Percentiles rank a stretch among this genome's conserved stretches.
phyloP scores from a whole-genome alignment of 164 flowering plant species.

The Annona cherimola region DNA sequence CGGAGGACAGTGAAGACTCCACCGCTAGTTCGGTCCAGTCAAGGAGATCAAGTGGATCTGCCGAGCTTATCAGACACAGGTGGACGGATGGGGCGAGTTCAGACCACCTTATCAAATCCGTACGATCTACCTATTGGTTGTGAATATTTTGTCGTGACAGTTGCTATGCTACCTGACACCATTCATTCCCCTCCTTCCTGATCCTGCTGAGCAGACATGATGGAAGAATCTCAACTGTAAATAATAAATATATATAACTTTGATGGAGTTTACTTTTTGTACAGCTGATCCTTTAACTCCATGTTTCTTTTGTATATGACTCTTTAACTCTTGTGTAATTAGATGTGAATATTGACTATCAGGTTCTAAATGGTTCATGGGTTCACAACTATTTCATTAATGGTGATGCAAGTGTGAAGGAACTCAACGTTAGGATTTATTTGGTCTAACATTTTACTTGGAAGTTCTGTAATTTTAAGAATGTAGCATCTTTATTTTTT shows the following conservation, averaged over 20 bases:
- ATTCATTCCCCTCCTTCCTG: constrained; percentile 55
- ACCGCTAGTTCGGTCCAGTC: constrained; percentile 22
- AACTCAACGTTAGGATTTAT: too few species aligned
- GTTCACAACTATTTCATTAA: not conserved
- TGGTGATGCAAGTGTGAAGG: not conserved
- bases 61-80: constrained; percentile 36
- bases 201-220: constrained; percentile 13
- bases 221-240: constrained; percentile 9
- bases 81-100: constrained; percentile 12
- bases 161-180: constrained; percentile 90
- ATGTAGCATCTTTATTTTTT: too few species aligned
- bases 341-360: constrained; percentile 5
- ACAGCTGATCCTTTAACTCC: constrained; percentile 5
- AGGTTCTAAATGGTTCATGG: not conserved
- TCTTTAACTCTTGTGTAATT: not conserved
- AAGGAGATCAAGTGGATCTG: constrained; percentile 32
- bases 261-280: constrained; percentile 1
- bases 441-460: too few species aligned
- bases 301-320: constrained; percentile 2
- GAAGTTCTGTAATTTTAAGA: too few species aligned
- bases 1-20: constrained; percentile 48
- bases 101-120: constrained; percentile 32
- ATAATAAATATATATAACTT: constrained; percentile 2
- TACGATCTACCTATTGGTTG: constrained; percentile 76
- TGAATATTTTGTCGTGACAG: constrained; percentile 88